Base-by-base conservation (phyloP, 768 basidiomycete species). In the Naganishia vishniacii region DNA sequence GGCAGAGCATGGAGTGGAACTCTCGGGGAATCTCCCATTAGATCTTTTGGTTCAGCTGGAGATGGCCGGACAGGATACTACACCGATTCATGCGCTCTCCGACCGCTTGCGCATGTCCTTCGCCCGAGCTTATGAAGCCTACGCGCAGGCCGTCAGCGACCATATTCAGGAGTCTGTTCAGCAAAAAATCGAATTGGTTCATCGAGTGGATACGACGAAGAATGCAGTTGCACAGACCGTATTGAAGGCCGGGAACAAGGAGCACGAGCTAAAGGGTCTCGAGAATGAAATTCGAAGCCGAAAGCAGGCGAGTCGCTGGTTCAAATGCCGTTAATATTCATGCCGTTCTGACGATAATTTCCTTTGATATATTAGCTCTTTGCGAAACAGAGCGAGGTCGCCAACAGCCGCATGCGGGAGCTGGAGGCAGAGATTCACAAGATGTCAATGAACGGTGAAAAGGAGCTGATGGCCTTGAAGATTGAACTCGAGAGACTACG, bases 401-500 rank as follows among this genome's bases (percentile, higher is more conserved):
- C 72, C 28, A 74, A 75, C 25, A 62, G 64, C 32, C 68, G 66
- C 3, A 63, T 75, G 16, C 69, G 67, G 2, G 66, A 72, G 29
- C 67, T 76, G 46, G 74, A 77, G 60, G 67, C 60, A 25, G 73
- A 74, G 25, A 72, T 78, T 28, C 69, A 69, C 12, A 65, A 64
- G 46, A 72, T 77, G 64, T 67, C 70, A 20, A 69, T 69, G 26
- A 69, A 67, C 25, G 74, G 70, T 45, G 71, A 75, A 34, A 72
- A 78, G 59, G 72, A 73, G 20, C 69, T 78, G n/a, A 49, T 73
- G 44, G 67, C 66, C 16, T 48, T 70, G 18, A 69, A 76, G 51
- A 69, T 71, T 0, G 70, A 75, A 64, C 64, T 78, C 12, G 75
- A 77, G 56, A 69, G 69, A 18, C 70, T 70, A 32, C 67, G 68